phyloP scores from a whole-genome alignment of 148 eudicot species.

The Chenopodium quinoa region DNA sequence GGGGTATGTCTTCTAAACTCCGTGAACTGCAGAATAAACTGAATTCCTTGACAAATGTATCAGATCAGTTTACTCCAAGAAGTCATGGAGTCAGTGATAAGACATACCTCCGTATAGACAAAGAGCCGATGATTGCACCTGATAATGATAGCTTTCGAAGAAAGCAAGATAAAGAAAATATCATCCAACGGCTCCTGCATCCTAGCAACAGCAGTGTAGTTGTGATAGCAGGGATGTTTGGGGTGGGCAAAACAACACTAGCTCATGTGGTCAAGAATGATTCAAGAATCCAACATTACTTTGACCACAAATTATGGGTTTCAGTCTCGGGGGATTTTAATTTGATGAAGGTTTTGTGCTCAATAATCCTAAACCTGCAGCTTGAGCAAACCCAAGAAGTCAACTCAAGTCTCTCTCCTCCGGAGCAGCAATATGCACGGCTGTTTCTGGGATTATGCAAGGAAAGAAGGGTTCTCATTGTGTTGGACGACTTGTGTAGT shows the following conservation, averaged over 20 bases:
- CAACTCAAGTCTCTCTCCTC: neutral
- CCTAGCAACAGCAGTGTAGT: neutral
- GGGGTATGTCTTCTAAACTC: slow-evolving; percentile 9
- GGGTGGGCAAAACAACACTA: slow-evolving; percentile 18
- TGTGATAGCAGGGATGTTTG: slow-evolving; percentile 23
- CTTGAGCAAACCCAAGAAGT: neutral
- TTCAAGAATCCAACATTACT: slow-evolving; percentile 2
- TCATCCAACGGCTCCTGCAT: neutral
- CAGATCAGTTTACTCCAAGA: neutral
- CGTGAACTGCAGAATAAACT: slow-evolving; percentile 13
- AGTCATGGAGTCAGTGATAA: neutral
- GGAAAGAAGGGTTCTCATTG: slow-evolving; percentile 11
- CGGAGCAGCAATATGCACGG: neutral
- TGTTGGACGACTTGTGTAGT: slow-evolving; percentile 21
- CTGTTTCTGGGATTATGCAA: slow-evolving; percentile 2
- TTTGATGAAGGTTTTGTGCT: slow-evolving; percentile 5
- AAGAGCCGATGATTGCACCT: slow-evolving; percentile 3
- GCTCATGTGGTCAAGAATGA: slow-evolving; percentile 21
- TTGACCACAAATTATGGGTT: slow-evolving; percentile 22
- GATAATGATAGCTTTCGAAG: neutral
- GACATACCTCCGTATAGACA: neutral
- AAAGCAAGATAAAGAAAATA: too few species aligned
- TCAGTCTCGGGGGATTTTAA: slow-evolving; percentile 14
- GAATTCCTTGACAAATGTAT: neutral
- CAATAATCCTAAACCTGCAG: neutral